These are phyloP conservation scores for Ustilago xerochloae DNA, from an alignment of 1,284 basidiomycete species.

Conservation along the genomic window DNA sequence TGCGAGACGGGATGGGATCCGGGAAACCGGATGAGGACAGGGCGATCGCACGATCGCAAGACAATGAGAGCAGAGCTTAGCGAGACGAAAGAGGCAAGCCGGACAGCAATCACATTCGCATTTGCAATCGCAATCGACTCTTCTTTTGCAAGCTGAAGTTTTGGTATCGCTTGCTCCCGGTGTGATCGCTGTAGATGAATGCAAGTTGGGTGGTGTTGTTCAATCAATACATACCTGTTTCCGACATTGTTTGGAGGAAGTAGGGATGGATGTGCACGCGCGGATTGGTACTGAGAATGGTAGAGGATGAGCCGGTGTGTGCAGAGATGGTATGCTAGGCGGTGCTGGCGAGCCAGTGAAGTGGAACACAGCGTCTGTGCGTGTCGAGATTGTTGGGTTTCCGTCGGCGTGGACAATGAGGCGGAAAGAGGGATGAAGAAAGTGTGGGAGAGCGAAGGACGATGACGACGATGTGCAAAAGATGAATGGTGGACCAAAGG, in stretches of 20 bases:
- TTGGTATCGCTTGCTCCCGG: neutral
- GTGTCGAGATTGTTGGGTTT: too few species aligned
- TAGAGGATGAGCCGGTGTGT: neutral
- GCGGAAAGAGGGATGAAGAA: neutral
- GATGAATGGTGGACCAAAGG: slow-evolving; percentile 4
- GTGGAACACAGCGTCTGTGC: neutral
- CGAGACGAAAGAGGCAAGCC: neutral
- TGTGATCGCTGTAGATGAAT: neutral
- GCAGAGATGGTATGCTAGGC: neutral
- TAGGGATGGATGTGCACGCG: neutral
- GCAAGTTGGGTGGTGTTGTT: neutral
- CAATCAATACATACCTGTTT: slow-evolving; percentile 24
- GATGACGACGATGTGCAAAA: slow-evolving; percentile 24
- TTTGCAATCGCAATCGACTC: neutral
- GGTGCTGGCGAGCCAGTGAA: neutral
- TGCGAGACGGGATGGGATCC: neutral
- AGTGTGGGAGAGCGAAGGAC: neutral
- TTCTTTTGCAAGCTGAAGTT: neutral
- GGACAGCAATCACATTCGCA: neutral
- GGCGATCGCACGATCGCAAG: slow-evolving; percentile 24
- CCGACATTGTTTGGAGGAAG: slow-evolving; percentile 18
- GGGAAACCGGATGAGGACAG: neutral
- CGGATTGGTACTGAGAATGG: neutral
- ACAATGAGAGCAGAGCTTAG: neutral
- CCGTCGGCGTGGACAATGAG: neutral